Conservation (phyloP, 2,329 filamentous ascomycete species). For the Penicillium sp. region DNA sequence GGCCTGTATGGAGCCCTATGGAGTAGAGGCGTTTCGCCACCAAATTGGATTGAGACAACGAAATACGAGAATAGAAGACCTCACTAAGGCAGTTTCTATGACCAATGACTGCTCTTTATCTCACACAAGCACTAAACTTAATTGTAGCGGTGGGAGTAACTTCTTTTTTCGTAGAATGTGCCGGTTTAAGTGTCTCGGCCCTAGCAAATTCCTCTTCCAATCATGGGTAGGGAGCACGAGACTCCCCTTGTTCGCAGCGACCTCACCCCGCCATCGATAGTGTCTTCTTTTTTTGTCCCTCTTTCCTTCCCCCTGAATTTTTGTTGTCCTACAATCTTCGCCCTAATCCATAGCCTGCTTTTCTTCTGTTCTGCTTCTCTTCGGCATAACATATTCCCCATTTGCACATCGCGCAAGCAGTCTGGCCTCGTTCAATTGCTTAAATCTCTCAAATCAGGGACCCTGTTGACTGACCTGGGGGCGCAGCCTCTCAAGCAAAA, state of each 20-base stretch:
- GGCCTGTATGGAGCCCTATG: neutral
- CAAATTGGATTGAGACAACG: neutral
- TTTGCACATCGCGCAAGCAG: neutral
- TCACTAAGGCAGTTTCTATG: neutral
- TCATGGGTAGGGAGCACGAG: constrained; percentile 34
- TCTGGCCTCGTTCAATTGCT: neutral
- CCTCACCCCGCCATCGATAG: constrained; percentile 10
- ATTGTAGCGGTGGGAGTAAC: neutral
- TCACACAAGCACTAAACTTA: neutral
- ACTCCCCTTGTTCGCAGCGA: constrained; percentile 22
- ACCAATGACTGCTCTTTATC: neutral
- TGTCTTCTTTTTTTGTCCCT: neutral
- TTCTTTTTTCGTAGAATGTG: neutral
- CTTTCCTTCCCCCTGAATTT: constrained; percentile 8
- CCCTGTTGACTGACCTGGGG: neutral
- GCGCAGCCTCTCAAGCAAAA: neutral
- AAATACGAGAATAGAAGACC: neutral
- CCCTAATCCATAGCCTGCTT: neutral
- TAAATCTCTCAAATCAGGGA: neutral
- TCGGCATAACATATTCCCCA: neutral
- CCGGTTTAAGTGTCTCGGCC: constrained; percentile 9
- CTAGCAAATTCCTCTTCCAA: constrained; percentile 22
- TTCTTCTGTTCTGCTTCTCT: neutral
- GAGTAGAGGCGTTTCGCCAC: neutral
- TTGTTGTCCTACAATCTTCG: neutral